Conservation (phyloP, 495 filamentous ascomycete genomes). For the Neurospora sp. region DNA sequence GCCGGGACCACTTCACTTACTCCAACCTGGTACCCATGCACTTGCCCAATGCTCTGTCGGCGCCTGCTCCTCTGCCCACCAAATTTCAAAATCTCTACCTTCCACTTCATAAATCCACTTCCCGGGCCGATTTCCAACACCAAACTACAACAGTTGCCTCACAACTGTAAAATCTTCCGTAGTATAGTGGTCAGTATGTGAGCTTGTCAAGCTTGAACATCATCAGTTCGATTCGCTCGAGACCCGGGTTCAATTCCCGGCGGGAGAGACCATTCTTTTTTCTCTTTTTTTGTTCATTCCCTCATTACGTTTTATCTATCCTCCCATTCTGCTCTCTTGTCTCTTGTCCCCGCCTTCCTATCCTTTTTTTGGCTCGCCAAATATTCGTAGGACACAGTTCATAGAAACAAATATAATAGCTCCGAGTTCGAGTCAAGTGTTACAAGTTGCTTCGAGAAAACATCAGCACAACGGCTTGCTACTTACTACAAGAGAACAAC, state of each 20-base stretch:
- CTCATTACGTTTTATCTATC: too few species aligned
- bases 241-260: background rate
- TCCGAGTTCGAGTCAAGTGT: too few species aligned
- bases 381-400: too few species aligned
- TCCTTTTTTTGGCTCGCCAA: too few species aligned
- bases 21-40: background rate
- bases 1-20: background rate
- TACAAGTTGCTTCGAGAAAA: too few species aligned
- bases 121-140: background rate
- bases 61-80: background rate
- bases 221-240: background rate
- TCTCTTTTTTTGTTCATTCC: background rate
- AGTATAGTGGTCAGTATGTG: background rate
- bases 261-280: background rate
- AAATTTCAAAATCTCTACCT: background rate
- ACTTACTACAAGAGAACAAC: too few species aligned
- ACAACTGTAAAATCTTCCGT: background rate
- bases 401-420: too few species aligned
- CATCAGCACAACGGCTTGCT: too few species aligned
- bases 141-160: background rate
- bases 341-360: too few species aligned
- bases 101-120: background rate
- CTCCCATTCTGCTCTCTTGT: too few species aligned
- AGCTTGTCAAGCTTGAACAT: background rate
- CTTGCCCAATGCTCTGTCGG: background rate